Base-by-base conservation (phyloP, 169 alveolate genomes). In the Plasmodium chabaudi region DNA sequence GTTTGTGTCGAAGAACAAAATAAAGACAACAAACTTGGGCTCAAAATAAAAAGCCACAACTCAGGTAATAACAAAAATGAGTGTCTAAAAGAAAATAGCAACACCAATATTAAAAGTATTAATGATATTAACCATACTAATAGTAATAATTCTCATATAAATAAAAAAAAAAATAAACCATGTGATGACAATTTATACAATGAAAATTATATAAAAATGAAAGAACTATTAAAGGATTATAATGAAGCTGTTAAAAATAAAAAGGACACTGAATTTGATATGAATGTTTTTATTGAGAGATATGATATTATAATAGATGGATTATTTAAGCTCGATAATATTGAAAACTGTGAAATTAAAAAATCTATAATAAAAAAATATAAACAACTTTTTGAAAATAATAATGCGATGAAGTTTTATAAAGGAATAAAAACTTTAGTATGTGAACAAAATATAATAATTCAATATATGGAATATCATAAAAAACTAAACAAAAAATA, bases 381-480 rank as follows among this genome's bases (percentile, higher is more conserved):
- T 57, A 77, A 65, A 65, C 49, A 63, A 9, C 47, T 47, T 25
- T 44, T 67, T 4, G 56, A 79, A 13, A 65, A 69, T 39, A 64
- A 79, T 1, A 70, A 79, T 15, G 21, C 70, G 19, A 15, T 19
- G 19, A 27, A 55, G n/a, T 47, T 51, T 7, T 68, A 56, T 19
- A 55, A 84, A 23, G 55, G 69, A 53, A 39, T 84, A n/a, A 61
- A 67, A 15, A 57, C 56, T 27, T 61, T 84, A 23, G 21, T 68
- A 57, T 64, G 68, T 57, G 91, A 84, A 34, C 55, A 73, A 61
- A 55, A n/a, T 13, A 60, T 84, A 25, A 60, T 84, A 47, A 49
- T 84, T 12, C 68, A 84, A 68, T 55, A 23, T 56, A 55, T 84
- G 42, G 42, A 19, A 9, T 59, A 84, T 49, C 51, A 57, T 34